A percentile compares a stretch with the other conserved stretches of the same genome.
Evolutionary conservation across 768 basidiomycete species (phyloP).

Genomic region (Agaricus blazei): DNA sequence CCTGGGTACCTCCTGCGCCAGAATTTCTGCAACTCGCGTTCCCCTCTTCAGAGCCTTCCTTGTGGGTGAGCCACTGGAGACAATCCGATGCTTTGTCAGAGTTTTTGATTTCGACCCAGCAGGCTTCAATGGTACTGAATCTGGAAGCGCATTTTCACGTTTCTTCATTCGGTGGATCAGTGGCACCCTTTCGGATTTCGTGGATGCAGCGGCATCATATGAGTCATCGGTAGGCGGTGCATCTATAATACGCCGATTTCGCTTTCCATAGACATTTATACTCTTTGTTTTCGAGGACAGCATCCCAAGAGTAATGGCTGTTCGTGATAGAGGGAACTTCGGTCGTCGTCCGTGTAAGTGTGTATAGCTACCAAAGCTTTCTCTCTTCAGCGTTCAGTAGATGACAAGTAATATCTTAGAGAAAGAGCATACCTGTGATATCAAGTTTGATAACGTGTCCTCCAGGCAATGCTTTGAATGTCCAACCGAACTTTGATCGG

Average conservation of each 20-base stretch:
- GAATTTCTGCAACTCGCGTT: conserved; percentile 1
- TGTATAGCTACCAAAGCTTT: neutral
- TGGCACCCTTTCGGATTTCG: conserved; percentile 17
- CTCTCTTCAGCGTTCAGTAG: neutral
- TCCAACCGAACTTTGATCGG: neutral
- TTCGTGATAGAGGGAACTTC: conserved; percentile 11
- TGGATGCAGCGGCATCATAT: conserved; percentile 42
- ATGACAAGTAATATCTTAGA: neutral
- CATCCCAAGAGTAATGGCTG: conserved; percentile 33
- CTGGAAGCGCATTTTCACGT: conserved; percentile 9
- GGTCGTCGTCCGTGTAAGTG: neutral
- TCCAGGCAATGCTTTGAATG: neutral
- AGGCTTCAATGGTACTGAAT: neutral
- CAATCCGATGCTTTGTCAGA: conserved; percentile 4
- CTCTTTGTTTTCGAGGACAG: conserved; percentile 59
- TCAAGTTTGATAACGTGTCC: neutral
- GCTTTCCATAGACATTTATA: conserved; percentile 60
- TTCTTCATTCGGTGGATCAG: conserved; percentile 15
- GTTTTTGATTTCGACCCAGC: conserved; percentile 3
- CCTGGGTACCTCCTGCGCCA: conserved; percentile 1
- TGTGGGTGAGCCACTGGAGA: neutral
- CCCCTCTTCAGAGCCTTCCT: neutral
- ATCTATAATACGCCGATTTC: conserved; percentile 55
- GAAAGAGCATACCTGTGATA: neutral
- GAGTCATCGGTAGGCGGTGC: conserved; percentile 25